Evolutionary conservation across 768 basidiomycete genomes (phyloP).

Genomic region (Lepiota subincarnata): DNA sequence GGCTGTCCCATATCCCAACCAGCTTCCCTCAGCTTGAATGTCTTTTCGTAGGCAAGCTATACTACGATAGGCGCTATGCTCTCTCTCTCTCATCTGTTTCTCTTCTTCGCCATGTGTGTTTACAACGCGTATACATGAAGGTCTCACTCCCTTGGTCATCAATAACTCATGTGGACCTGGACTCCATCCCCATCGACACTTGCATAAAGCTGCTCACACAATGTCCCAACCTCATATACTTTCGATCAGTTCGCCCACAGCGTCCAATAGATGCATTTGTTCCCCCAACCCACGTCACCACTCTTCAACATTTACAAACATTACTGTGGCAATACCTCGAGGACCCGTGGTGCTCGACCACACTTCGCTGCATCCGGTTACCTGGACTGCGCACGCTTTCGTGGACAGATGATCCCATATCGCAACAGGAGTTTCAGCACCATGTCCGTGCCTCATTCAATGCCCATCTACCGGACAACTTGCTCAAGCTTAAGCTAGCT

Average conservation of each 20-base stretch:
- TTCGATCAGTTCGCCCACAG: neutral
- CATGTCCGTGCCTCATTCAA: too few species aligned
- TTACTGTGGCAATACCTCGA: too few species aligned
- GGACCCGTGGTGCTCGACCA: neutral
- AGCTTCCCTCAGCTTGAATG: too few species aligned
- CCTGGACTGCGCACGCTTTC: neutral
- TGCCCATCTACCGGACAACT: too few species aligned
- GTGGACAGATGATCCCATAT: neutral
- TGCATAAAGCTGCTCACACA: neutral
- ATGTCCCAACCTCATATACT: neutral
- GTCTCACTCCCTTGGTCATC: neutral
- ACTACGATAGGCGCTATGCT: too few species aligned
- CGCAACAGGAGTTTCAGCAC: too few species aligned
- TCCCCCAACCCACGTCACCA: too few species aligned
- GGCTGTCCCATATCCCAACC: too few species aligned
- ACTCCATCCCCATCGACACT: neutral
- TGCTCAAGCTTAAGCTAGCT: too few species aligned
- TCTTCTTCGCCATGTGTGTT: neutral
- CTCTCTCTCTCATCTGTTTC: neutral
- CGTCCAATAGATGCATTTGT: too few species aligned
- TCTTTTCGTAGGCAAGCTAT: too few species aligned
- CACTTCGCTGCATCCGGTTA: neutral
- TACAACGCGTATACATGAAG: too few species aligned
- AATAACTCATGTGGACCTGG: neutral
- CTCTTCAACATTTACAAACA: neutral